phyloP scores from a whole-genome alignment of 768 basidiomycete genomes.

The Amanita brunnescens region DNA sequence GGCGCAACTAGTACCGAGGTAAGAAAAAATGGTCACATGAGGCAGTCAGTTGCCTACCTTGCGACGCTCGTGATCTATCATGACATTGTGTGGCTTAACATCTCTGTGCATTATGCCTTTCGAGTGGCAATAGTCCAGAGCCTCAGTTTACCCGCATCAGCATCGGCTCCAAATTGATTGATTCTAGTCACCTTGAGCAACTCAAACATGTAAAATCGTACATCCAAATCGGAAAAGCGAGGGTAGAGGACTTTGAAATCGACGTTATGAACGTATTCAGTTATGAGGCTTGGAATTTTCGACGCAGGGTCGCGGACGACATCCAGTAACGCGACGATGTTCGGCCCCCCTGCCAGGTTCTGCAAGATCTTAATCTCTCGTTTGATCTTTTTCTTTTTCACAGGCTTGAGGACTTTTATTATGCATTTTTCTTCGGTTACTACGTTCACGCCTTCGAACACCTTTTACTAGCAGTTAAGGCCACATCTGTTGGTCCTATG shows the following conservation, averaged over 20 bases:
- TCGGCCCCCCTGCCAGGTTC: conserved; percentile 93
- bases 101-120: conserved; percentile 99
- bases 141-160: conserved; percentile 35
- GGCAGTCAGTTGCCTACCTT: conserved; percentile 44
- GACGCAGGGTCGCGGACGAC: conserved; percentile 94
- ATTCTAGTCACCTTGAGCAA: conserved; percentile 64
- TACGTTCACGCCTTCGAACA: conserved; percentile 90
- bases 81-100: conserved; percentile 98
- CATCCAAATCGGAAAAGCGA: conserved; percentile 91
- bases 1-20: conserved; percentile 54
- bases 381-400: conserved; percentile 99
- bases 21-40: conserved; percentile 2
- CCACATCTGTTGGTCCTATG: conserved; percentile 4
- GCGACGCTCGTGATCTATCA: conserved; percentile 97
- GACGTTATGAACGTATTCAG: conserved; percentile 96
- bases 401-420: conserved; percentile 97
- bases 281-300: conserved; percentile 94
- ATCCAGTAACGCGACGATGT: conserved; percentile 87
- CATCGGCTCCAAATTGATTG: background rate
- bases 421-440: conserved; percentile 91
- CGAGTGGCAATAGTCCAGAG: conserved; percentile 95
- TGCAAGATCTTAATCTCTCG: conserved; percentile 97
- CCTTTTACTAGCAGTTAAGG: conserved; percentile 32
- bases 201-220: conserved; percentile 95
- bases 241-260: conserved; percentile 97